Evolutionary conservation across 768 basidiomycete genomes (phyloP), one percentile per base, ranked within the genome.

Genomic region (Mycena belliarum): DNA sequence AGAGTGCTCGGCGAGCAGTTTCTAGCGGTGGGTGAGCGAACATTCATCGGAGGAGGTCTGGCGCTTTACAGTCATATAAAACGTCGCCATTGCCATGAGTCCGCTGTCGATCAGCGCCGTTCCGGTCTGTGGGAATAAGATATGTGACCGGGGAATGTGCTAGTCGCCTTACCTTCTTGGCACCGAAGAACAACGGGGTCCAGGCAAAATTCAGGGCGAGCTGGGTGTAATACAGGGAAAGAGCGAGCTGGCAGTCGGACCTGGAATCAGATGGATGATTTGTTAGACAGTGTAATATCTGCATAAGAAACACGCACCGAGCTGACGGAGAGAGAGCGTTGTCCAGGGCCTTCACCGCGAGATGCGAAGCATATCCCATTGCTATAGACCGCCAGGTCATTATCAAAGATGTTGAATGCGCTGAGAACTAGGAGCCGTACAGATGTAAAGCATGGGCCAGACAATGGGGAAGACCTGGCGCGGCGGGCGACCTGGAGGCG

Each of bases 291-390:
- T n/a, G n/a, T n/a, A n/a, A n/a, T n/a, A n/a, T n/a, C n/a, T n/a
- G n/a, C n/a, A n/a, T n/a, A n/a, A n/a, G 7, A 23, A 35, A 11
- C 16, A 66, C 70, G 61, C 69, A 86, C 83, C 76, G 76, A 49
- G 70, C 74, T 6, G 65, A 57, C 8, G 78, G 73, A 23, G 76
- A 69, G 6, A 73, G 63, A 10, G 80, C 69, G 14, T 57, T 63
- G 64, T 86, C 86, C 55, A 85, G 72, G 1, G 81, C 74, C 60
- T 78, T 76, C 33, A 82, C 81, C 4, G 84, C 80, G 25, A 88
- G 66, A 68, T 88, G 83, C 8, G 85, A 86, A 9, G 85, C 85
- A 65, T 82, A 88, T 21, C 88, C 88, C 85, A 88, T 86, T 9
- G 76, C 79, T 78, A 35, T 26, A 40, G 21, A 64, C 21, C 32